Base-by-base conservation (phyloP, 371 early-diverging fungal genomes). In the Rhizomucor pusillus region DNA sequence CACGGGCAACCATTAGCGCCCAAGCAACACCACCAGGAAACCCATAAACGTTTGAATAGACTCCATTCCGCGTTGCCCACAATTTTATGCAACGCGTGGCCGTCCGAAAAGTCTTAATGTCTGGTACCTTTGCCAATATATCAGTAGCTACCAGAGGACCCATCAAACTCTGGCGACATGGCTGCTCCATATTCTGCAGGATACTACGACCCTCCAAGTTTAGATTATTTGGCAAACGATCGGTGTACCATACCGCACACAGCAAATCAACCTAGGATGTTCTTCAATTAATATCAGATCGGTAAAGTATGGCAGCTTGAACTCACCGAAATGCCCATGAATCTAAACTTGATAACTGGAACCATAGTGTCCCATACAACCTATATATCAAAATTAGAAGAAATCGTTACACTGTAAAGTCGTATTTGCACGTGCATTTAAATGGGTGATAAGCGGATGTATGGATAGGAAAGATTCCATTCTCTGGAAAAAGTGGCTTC, bases 1-100 rank as follows among this genome's bases (percentile, higher is more conserved):
- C 88, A 41, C 99, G 78, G 13, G 99, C 99, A 14, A 98, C 96
- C 19, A 93, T 76, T 86, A 99, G 92, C 9, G 99, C 99, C 98
- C 99, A 99, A 3, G 99, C 98, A 14, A 99, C 99, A 69, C 99
- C 99, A 56, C 99, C 99, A 70, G 97, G 84, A 69, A 99, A 99
- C 13, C 99, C 99, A 86, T 96, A 88, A 10, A 95, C 87, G 72
- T 99, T 98, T 9, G 97, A 93, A 69, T 98, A 99, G 37, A 99
- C 84, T 2, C 86, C 91, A 41, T 97, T 85, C 35, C 77, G 82
- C 69, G 98, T 95, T 16, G 99, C 99, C 99, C 99, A 99, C 47
- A 96, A 77, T 73, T 99, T 99, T 37, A 99, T 91, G 62, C 94
- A 94, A 10, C 99, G 81, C 12, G 99, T 77, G 5, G 99, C 94